A percentile compares a stretch with the other conserved stretches of the same genome.
phyloP scores from a whole-genome alignment of 495 filamentous ascomycete species.

The Neurospora terricola region DNA sequence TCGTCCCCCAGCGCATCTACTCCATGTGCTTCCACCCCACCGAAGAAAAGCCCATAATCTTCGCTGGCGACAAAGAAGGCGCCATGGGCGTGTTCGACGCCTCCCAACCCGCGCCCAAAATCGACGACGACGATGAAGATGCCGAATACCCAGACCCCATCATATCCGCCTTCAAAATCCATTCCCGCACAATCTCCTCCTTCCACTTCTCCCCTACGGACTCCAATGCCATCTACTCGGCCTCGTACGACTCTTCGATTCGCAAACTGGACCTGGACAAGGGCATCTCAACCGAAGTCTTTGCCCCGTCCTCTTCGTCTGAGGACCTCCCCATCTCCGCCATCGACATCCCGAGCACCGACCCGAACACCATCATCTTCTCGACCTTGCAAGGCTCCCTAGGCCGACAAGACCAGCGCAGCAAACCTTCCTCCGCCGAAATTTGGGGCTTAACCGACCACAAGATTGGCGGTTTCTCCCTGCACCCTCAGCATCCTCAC shows the following conservation, averaged over 20 bases:
- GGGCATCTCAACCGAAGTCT: slow-evolving; percentile 66
- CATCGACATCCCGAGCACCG: slow-evolving; percentile 60
- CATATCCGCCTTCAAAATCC: slow-evolving; percentile 78
- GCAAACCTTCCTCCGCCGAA: slow-evolving; percentile 43
- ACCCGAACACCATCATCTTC: slow-evolving; percentile 73
- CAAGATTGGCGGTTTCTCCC: slow-evolving; percentile 89
- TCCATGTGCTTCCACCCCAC: slow-evolving; percentile 83
- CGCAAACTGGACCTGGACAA: slow-evolving; percentile 77
- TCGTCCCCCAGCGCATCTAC: slow-evolving; percentile 85
- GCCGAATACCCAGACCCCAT: slow-evolving; percentile 47
- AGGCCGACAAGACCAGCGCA: slow-evolving; percentile 67
- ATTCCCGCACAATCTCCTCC: slow-evolving; percentile 77
- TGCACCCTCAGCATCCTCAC: slow-evolving; percentile 68
- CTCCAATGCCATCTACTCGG: slow-evolving; percentile 63
- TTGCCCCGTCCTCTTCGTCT: slow-evolving; percentile 55
- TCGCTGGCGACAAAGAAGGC: slow-evolving; percentile 91
- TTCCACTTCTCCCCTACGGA: slow-evolving; percentile 69
- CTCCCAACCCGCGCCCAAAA: slow-evolving; percentile 52
- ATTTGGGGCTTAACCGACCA: slow-evolving; percentile 75
- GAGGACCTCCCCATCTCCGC: slow-evolving; percentile 72
- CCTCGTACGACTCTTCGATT: slow-evolving; percentile 92
- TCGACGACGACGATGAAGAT: slow-evolving; percentile 48
- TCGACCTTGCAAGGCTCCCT: slow-evolving; percentile 74
- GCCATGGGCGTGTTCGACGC: slow-evolving; percentile 90
- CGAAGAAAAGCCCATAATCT: slow-evolving; percentile 75